Evolutionary conservation across 1,284 basidiomycete species (phyloP).

Genomic region (Ceratorhiza oryzae-sativae): DNA sequence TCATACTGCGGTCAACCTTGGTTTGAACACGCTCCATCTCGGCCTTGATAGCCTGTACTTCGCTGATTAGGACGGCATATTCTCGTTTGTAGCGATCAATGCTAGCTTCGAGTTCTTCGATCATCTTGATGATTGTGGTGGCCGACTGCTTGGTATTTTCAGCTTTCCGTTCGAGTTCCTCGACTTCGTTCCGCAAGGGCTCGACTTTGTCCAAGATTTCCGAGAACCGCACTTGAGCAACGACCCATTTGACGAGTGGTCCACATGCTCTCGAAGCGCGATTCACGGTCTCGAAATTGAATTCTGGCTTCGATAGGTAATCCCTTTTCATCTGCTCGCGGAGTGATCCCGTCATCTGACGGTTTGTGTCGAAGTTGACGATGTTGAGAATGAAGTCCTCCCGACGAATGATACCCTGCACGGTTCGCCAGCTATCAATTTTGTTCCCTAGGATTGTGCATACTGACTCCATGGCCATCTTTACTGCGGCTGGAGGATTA

Average conservation of each 20-base stretch:
- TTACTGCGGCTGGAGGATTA: conserved; percentile 97
- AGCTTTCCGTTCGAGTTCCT: conserved; percentile 90
- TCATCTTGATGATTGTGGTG: conserved; percentile 87
- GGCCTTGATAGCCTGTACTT: conserved; percentile 95
- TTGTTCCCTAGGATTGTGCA: conserved; percentile 98
- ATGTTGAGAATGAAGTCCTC: conserved; percentile 98
- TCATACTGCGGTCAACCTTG: conserved; percentile 98
- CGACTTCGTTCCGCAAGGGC: conserved; percentile 94
- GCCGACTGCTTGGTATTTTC: conserved; percentile 94
- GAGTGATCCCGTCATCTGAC: conserved; percentile 87
- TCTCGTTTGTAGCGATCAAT: conserved; percentile 97
- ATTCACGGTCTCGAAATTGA: conserved; percentile 95
- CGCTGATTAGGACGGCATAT: conserved; percentile 95
- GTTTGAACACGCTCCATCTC: conserved; percentile 99
- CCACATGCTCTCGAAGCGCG: conserved; percentile 97
- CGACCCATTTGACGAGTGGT: conserved; percentile 97
- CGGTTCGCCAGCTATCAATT: conserved; percentile 95
- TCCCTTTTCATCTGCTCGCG: conserved; percentile 95
- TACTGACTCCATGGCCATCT: conserved; percentile 98
- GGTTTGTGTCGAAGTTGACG: conserved; percentile 94
- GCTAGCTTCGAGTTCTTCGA: conserved; percentile 90
- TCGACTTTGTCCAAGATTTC: conserved; percentile 98
- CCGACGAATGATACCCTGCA: conserved; percentile 94
- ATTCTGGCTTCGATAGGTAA: conserved; percentile 89
- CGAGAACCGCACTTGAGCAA: conserved; percentile 97